These are phyloP conservation scores for Volvox carteri DNA, from an alignment of 163 green algal genomes.

Conservation along the genomic window DNA sequence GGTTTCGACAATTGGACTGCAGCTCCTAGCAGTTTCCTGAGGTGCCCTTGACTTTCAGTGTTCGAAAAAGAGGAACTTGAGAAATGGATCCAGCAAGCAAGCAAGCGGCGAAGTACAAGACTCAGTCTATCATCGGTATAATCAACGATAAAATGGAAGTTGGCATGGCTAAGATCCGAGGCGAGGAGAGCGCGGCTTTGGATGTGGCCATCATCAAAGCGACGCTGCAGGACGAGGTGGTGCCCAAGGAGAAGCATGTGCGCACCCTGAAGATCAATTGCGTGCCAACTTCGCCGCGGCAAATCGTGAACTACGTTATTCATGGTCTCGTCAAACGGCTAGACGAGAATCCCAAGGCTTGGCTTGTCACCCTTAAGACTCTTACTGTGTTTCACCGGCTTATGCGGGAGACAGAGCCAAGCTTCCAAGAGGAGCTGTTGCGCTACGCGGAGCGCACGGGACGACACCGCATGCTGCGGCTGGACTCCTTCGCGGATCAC, in stretches of 20 bases:
- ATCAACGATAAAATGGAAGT: slow-evolving; percentile 59
- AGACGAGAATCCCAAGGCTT: slow-evolving; percentile 73
- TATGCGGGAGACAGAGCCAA: slow-evolving; percentile 87
- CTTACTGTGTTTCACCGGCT: slow-evolving; percentile 93
- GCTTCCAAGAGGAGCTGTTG: slow-evolving; percentile 86
- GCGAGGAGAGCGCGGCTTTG: slow-evolving; percentile 66
- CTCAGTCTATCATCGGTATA: slow-evolving; percentile 35
- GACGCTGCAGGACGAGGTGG: slow-evolving; percentile 81
- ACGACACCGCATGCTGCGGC: slow-evolving; percentile 68
- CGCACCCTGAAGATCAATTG: slow-evolving; percentile 79
- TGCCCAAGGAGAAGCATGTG: slow-evolving; percentile 94
- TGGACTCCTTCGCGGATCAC: slow-evolving; percentile 93
- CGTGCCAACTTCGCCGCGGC: slow-evolving; percentile 42
- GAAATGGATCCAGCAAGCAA: slow-evolving; percentile 53
- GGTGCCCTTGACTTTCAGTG: too few species aligned
- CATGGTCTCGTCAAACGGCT: slow-evolving; percentile 80
- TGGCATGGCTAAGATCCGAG: slow-evolving; percentile 49
- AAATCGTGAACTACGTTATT: slow-evolving; percentile 81
- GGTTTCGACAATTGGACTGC: too few species aligned
- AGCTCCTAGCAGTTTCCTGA: too few species aligned
- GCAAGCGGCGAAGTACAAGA: slow-evolving; percentile 59
- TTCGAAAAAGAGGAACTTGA: neutral
- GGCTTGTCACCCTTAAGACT: slow-evolving; percentile 89
- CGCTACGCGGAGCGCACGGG: slow-evolving; percentile 69
- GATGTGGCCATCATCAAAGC: slow-evolving; percentile 90